Base-by-base conservation (phyloP, 345 rosid species). In the Xanthoceras sorbifolium region DNA sequence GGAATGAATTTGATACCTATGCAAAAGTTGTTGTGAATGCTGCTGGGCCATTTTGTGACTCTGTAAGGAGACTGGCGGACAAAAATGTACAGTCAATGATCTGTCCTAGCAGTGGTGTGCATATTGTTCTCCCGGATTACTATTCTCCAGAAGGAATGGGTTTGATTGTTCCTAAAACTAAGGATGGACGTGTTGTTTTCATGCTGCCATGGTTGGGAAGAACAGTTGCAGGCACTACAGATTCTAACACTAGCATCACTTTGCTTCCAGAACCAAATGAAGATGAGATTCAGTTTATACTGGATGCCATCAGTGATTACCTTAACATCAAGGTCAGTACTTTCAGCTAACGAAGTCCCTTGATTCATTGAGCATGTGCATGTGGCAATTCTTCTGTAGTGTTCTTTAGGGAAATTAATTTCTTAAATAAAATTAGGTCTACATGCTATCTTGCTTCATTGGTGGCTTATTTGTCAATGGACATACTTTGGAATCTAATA, bases 81-180 rank as follows among this genome's bases (percentile, higher is more conserved):
- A 80, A 83, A 83, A 90, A 88, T 75, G 89, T 81, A 61, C 87
- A 80, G 67, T 79, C 89, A 23, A 96, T 96, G 88, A 96, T 96
- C 81, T 91, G 90, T 78, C 98, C 99, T 29, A 96, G 98, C 87
- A 96, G 99, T 71, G 99, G 98, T 69, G 98, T 96, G 11, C 99
- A 93, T 84, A 72, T 96, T 42, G 87, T 96, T 74, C 93, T 96
- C 38, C 99, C 99, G 70, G 99, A 96, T 81, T 96, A 93, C 83
- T 96, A 96, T 85, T 96, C 99, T 73, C 99, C 99, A 1, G 97
- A 96, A 79, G 99, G 99, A 76, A 93, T 96, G 99, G 99, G 99
- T 14, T 86, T 96, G 92, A 93, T 96, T 77, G 98, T 96, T 84
- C 99, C 99, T 64, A 93, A 96, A 89, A 96, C 99, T 22, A 93